phyloP scores from a whole-genome alignment of 2,329 filamentous ascomycete genomes.

The Cladosporium sphaerospermum region DNA sequence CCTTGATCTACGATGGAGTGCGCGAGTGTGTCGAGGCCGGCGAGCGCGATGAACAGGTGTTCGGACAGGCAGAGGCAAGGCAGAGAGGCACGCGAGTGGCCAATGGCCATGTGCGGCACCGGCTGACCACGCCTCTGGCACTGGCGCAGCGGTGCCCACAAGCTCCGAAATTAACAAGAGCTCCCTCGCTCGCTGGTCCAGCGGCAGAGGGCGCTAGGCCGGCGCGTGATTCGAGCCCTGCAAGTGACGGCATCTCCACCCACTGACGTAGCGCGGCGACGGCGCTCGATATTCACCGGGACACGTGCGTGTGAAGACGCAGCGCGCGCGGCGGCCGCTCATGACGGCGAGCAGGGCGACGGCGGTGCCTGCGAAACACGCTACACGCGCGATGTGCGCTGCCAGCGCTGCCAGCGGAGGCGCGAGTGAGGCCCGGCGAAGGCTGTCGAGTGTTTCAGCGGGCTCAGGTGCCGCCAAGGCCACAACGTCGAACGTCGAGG shows the following conservation, averaged over 20 bases:
- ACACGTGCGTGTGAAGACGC: background rate
- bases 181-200: slow-evolving; percentile 1
- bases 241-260: slow-evolving; percentile 11
- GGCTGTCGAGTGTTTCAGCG: slow-evolving; percentile 9
- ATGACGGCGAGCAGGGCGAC: too few relatives aligned
- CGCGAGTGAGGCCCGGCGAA: background rate
- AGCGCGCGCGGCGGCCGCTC: background rate
- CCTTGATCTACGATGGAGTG: background rate
- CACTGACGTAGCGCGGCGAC: slow-evolving; percentile 4
- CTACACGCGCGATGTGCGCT: background rate
- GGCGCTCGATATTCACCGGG: background rate
- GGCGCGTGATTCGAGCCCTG: slow-evolving; percentile 11
- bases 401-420: background rate
- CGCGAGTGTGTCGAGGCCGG: background rate
- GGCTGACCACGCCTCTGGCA: background rate
- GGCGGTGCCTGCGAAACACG: background rate
- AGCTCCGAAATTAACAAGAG: slow-evolving; percentile 12
- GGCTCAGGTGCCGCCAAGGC: slow-evolving; percentile 2
- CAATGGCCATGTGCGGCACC: slow-evolving; percentile 6
- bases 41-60: slow-evolving; percentile 4
- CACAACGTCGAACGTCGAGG: background rate
- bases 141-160: slow-evolving; percentile 10
- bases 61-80: background rate
- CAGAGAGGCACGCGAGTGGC: slow-evolving; percentile 6
- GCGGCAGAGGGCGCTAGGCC: slow-evolving; percentile 7